Percentiles rank a stretch among this genome's conserved stretches.
Conservation (phyloP, 2,329 filamentous ascomycete species). For the Scedosporium dehoogii region DNA sequence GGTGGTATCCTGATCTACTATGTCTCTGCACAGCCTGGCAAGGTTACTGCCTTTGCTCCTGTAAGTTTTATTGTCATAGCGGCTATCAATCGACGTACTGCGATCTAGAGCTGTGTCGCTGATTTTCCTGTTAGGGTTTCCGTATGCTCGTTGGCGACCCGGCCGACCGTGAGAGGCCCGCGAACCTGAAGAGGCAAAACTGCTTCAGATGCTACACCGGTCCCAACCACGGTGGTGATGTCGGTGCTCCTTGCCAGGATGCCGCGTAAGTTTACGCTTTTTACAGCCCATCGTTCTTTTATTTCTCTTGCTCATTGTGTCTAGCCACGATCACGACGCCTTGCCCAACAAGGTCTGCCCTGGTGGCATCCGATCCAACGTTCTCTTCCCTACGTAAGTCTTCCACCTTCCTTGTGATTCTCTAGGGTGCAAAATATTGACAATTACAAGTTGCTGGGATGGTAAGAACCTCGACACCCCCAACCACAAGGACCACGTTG, state of each 20-base stretch:
- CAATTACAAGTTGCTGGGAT: constrained; percentile 43
- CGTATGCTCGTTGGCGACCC: constrained; percentile 36
- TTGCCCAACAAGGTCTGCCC: constrained; percentile 33
- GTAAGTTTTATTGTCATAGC: constrained; percentile 17
- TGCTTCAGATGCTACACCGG: constrained; percentile 37
- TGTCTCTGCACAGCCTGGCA: constrained; percentile 16
- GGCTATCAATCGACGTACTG: constrained; percentile 14
- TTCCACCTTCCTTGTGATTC: constrained; percentile 13
- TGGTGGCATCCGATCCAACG: constrained; percentile 43
- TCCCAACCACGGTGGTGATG: constrained; percentile 35
- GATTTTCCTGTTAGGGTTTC: constrained; percentile 26
- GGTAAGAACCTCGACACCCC: constrained; percentile 43
- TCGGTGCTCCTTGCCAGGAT: constrained; percentile 37
- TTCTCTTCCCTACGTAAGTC: constrained; percentile 36
- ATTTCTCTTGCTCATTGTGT: background rate
- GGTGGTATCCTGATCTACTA: constrained; percentile 34
- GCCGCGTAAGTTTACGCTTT: constrained; percentile 14
- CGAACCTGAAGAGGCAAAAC: constrained; percentile 27
- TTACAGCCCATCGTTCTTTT: background rate
- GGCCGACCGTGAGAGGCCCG: constrained; percentile 22
- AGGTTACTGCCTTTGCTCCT: constrained; percentile 31
- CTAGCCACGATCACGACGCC: constrained; percentile 36
- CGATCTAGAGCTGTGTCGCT: constrained; percentile 31
- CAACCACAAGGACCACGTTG: constrained; percentile 43
- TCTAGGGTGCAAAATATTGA: constrained; percentile 17